Conservation (phyloP, 495 filamentous ascomycete species). For the Podospora appendiculata region DNA sequence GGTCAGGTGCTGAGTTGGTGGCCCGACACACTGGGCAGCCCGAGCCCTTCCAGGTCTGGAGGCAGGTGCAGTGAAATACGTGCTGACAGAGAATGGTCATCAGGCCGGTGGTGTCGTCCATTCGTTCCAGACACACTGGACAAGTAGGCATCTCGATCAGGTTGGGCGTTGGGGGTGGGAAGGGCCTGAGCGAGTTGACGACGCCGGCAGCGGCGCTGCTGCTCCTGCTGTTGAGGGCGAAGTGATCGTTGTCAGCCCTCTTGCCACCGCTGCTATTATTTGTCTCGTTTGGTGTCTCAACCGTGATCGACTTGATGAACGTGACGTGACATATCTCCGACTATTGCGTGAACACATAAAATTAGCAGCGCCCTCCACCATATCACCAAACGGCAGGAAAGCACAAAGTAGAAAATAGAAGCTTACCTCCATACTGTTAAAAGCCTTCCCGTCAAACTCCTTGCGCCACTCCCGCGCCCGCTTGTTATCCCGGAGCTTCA, state of each 20-base stretch:
- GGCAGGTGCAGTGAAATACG: conserved; percentile 94
- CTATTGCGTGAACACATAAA: conserved; percentile 8
- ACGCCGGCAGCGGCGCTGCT: conserved; percentile 39
- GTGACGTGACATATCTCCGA: conserved; percentile 95
- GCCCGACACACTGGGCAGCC: conserved; percentile 95
- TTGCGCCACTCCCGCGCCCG: conserved; percentile 73
- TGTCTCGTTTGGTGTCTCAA: conserved; percentile 39
- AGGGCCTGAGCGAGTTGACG: conserved; percentile 61
- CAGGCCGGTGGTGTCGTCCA: conserved; percentile 94
- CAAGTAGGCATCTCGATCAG: conserved; percentile 92
- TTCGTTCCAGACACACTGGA: conserved; percentile 92
- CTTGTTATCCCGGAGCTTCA: conserved; percentile 79
- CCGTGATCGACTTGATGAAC: conserved; percentile 82
- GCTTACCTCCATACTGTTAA: conserved; percentile 69
- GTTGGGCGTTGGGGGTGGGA: conserved; percentile 84
- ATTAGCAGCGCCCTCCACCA: too few species aligned
- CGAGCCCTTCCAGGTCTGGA: conserved; percentile 91
- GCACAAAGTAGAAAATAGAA: too few species aligned
- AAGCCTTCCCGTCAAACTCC: conserved; percentile 90
- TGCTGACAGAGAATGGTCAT: conserved; percentile 96
- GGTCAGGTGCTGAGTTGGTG: conserved; percentile 43
- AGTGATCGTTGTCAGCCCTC: conserved; percentile 54
- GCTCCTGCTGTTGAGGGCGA: conserved; percentile 62
- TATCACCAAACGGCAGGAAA: too few species aligned
- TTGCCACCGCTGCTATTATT: conserved; percentile 48